Evolutionary conservation across 2,329 filamentous ascomycete species (phyloP), one percentile per base, ranked within the genome.

Genomic region (Xylaria arbuscula): DNA sequence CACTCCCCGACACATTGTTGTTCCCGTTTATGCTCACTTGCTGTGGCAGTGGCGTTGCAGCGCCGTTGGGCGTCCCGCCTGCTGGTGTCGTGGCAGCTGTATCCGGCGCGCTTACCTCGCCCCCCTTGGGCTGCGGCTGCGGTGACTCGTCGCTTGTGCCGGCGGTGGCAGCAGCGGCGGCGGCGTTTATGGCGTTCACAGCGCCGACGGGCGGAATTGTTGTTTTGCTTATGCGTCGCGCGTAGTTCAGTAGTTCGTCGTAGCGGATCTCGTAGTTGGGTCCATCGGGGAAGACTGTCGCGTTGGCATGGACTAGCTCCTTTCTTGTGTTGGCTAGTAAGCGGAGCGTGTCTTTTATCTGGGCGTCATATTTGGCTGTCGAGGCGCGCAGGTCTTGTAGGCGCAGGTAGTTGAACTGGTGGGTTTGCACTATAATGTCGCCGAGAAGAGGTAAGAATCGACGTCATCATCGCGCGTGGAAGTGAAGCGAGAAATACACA

Each of bases 191-290:
- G 76, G 80, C 65, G 70, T 85, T 84, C 13, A 83, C 79, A 57
- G 83, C 82, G 55, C 82, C 82, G 0, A 88, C 88, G 0, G 90
- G 90, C 0, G 93, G 92, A 13, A 93, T 85, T 0, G 93, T 95
- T 72, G 90, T 93, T 77, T 90, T 92, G 78, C 90, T 92, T 76
- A 97, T 96, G 71, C 90, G 89, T 51, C 91, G 90, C 24, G 93
- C 93, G 78, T 93, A 96, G 70, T 84, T 86, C 24, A 97, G 88
- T 0, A 97, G 87, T 72, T 94, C 90, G 53, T 89, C 86, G 76
- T 93, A 93, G 3, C 86, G 86, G 58, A 96, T 86, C 10, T 84
- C 80, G 72, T 86, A 84, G 76, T 83, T 86, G 1, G 84, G 81
- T 4, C 79, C 81, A 7, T 84, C 77, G 5, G 87, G 84, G 71